A percentile compares a stretch with the other conserved stretches of the same genome.
Conservation (phyloP, 1,284 basidiomycete genomes). For the Exobasidium cylindrosporum region DNA sequence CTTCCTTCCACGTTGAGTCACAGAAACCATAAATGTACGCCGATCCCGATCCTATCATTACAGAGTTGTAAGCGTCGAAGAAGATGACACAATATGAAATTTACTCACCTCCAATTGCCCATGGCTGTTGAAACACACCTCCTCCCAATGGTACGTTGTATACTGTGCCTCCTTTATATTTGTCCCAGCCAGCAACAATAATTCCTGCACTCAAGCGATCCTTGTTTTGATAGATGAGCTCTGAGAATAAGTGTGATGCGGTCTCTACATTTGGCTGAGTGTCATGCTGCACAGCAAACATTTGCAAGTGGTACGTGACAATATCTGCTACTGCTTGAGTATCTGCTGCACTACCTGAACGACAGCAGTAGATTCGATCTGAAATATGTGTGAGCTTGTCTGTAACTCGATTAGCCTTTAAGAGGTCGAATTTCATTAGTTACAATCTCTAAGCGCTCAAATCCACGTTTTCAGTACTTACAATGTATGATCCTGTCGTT, state of each 20-base stretch:
- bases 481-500: constrained; percentile 94
- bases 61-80: neutral
- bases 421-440: neutral
- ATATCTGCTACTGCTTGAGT: constrained; percentile 92
- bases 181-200: constrained; percentile 98
- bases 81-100: constrained; percentile 5
- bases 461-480: constrained; percentile 57
- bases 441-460: neutral
- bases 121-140: constrained; percentile 50
- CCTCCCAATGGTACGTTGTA: constrained; percentile 68
- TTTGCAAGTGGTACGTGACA: constrained; percentile 81
- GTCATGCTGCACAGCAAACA: constrained; percentile 72
- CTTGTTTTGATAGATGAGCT: constrained; percentile 91
- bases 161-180: constrained; percentile 84
- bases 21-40: constrained; percentile 99
- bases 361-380: constrained; percentile 98
- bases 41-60: constrained; percentile 75
- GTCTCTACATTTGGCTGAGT: constrained; percentile 76
- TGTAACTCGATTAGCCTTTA: constrained; percentile 93
- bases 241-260: constrained; percentile 81
- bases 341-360: constrained; percentile 95
- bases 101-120: constrained; percentile 41
- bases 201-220: constrained; percentile 79
- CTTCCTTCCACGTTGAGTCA: constrained; percentile 93
- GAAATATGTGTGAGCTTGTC: constrained; percentile 97